A percentile compares a stretch with the other conserved stretches of the same genome.
Evolutionary conservation across 2,329 filamentous ascomycete genomes (phyloP).

Genomic region (Fusarium secorum): DNA sequence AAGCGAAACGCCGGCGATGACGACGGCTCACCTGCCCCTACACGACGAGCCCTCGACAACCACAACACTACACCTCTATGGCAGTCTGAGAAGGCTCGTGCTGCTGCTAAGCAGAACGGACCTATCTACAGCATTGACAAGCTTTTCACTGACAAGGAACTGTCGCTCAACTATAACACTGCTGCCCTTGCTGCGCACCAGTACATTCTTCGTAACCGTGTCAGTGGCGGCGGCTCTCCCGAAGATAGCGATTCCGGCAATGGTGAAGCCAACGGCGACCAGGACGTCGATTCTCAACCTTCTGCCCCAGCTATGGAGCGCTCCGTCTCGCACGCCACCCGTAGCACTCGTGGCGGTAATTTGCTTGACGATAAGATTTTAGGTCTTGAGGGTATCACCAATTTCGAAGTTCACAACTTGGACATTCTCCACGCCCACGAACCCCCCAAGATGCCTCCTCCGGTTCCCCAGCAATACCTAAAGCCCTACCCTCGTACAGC

Average conservation of each 20-base stretch:
- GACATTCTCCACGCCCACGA: conserved; percentile 64
- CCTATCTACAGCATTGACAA: conserved; percentile 73
- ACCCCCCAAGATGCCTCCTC: conserved; percentile 64
- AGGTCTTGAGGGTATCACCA: conserved; percentile 67
- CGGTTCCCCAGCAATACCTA: conserved; percentile 65
- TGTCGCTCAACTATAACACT: conserved; percentile 70
- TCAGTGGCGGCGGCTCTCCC: conserved; percentile 59
- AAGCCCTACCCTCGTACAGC: conserved; percentile 63
- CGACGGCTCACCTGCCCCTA: conserved; percentile 68
- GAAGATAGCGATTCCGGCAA: conserved; percentile 63
- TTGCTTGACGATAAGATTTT: conserved; percentile 65
- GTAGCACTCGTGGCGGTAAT: conserved; percentile 66
- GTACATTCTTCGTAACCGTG: conserved; percentile 66
- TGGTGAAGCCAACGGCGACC: conserved; percentile 59
- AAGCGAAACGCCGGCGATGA: conserved; percentile 68
- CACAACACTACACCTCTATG: conserved; percentile 68
- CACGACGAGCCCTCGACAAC: conserved; percentile 62
- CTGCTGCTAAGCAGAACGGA: conserved; percentile 63
- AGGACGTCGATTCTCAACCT: conserved; percentile 56
- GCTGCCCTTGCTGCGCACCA: conserved; percentile 69
- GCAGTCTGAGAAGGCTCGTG: conserved; percentile 66
- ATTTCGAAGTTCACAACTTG: conserved; percentile 66
- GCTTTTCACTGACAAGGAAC: conserved; percentile 74
- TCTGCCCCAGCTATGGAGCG: conserved; percentile 68
- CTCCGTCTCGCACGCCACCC: conserved; percentile 69